Percentiles rank a stretch among this genome's conserved stretches.
phyloP scores from a whole-genome alignment of 192 early-diverging fungal genomes.

The Backusella circina region DNA sequence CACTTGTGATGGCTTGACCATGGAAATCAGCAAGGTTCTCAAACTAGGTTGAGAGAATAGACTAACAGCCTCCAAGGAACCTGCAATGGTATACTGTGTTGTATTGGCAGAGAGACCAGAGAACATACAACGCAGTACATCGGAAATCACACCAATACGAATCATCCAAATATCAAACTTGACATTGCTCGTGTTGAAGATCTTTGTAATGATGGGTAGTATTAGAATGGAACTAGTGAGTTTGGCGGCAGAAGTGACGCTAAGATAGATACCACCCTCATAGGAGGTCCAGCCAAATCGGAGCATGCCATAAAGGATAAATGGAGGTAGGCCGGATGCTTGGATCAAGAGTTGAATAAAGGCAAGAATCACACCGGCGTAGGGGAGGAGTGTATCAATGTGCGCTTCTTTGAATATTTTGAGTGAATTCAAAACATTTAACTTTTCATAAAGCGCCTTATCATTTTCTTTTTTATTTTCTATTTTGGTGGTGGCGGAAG shows the following conservation, averaged over 20 bases:
- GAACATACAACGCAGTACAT: slow-evolving; percentile 15
- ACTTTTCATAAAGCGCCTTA: slow-evolving; percentile 4
- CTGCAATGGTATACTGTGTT: slow-evolving; percentile 8
- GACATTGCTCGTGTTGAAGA: slow-evolving; percentile 23
- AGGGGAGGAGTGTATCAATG: not conserved
- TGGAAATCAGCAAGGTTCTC: slow-evolving; percentile 37
- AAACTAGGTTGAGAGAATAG: slow-evolving; percentile 34
- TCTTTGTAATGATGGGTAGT: slow-evolving; percentile 28
- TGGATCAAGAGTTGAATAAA: slow-evolving; percentile 16
- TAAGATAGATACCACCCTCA: slow-evolving; percentile 37
- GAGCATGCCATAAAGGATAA: slow-evolving; percentile 37
- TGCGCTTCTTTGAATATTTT: slow-evolving; percentile 14
- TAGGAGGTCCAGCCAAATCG: slow-evolving; percentile 40
- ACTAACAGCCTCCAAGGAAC: slow-evolving; percentile 22
- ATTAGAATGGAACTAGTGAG: slow-evolving; percentile 25
- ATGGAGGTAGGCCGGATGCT: slow-evolving; percentile 11
- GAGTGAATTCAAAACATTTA: slow-evolving; percentile 31
- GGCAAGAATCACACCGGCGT: slow-evolving; percentile 13
- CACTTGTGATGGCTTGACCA: slow-evolving; percentile 44
- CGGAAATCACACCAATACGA: slow-evolving; percentile 35
- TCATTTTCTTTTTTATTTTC: not conserved
- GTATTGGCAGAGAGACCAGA: slow-evolving; percentile 27
- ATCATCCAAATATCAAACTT: slow-evolving; percentile 47
- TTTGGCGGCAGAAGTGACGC: slow-evolving; percentile 15
- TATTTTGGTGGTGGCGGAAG: not conserved